Conservation (phyloP, 441 rosid species). For the Brassica balearica region DNA sequence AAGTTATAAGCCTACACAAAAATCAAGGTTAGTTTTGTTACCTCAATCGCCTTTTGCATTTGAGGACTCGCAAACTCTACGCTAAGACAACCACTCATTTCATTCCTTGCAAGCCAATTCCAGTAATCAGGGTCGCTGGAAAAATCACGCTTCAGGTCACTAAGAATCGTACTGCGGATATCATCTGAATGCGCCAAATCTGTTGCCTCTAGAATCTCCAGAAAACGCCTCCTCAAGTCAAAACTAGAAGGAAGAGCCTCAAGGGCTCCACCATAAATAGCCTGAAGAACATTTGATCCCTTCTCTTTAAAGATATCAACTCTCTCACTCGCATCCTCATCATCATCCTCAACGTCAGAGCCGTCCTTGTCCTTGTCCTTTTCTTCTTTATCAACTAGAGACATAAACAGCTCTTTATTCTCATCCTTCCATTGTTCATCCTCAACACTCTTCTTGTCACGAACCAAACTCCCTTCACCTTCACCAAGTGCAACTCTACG, state of each 20-base stretch:
- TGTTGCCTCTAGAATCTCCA: constrained; percentile 76
- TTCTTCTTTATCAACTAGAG: constrained; percentile 56
- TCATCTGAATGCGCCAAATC: constrained; percentile 72
- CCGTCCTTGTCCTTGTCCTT: constrained; percentile 36
- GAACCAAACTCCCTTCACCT: constrained; percentile 66
- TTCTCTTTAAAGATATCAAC: constrained; percentile 66
- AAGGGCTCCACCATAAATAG: constrained; percentile 73
- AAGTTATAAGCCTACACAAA: constrained; percentile 13
- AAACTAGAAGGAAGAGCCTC: constrained; percentile 81
- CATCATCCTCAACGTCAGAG: constrained; percentile 42
- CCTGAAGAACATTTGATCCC: constrained; percentile 67
- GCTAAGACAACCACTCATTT: constrained; percentile 46
- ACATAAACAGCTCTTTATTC: constrained; percentile 69
- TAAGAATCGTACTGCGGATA: constrained; percentile 59
- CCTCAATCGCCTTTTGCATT: constrained; percentile 73
- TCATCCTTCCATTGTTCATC: constrained; percentile 72
- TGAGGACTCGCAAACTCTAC: constrained; percentile 42
- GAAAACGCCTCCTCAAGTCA: constrained; percentile 67
- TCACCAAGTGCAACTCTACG: constrained; percentile 86
- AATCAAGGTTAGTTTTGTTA: constrained; percentile 19
- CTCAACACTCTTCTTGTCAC: constrained; percentile 43
- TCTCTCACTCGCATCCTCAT: constrained; percentile 51
- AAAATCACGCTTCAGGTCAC: constrained; percentile 83
- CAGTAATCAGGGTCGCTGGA: constrained; percentile 69
- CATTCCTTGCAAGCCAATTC: constrained; percentile 91